Base-by-base conservation (phyloP, 176 grass and related monocot species). In the Bolboschoenus planiculmis region DNA sequence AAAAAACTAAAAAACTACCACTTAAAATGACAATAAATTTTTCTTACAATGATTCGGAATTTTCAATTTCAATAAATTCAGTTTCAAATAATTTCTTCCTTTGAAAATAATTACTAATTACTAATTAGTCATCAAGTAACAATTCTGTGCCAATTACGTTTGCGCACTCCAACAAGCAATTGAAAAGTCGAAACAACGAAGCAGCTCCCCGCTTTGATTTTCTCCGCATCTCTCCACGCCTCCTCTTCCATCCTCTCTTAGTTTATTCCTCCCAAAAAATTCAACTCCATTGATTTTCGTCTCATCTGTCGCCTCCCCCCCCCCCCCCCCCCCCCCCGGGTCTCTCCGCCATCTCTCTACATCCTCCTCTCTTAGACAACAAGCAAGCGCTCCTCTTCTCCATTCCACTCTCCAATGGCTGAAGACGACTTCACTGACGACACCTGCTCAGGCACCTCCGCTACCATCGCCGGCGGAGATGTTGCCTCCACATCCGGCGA, bases 341-440 rank as follows among this genome's bases (percentile, higher is more conserved):
- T n/a, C 81, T 10, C 36, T 82, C n/a, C 7, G 29, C 16, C 20
- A 29, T 26, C 31, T 42, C 58, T 67, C 65, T 62, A n/a, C 50
- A 44, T 4, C 20, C 39, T 34, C 27, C 15, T 44, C 67, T 72
- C 37, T 15, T 33, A 30, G 11, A 31, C 21, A 73, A 43, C 39
- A 42, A 59, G 60, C 68, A 84, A 15, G 42, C 37, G 85, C 83
- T 73, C 81, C 81, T 18, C 54, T 55, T 86, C 82, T 79, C 37
- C 79, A 29, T 63, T 81, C 55, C 70, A 55, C 1, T 3, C 18
- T 18, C 84, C 23, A 63, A 54, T 76, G 67, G 33, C 74, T 64
- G 10, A 59, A 44, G 81, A 68, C 16, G 62, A 50, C 4, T 87
- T 85, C 60, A 71, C 83, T 3, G 68, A 46, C 24, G 47, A 59